These are phyloP conservation scores for Fusarium circinatum DNA, from an alignment of 2,329 filamentous ascomycete species.

Conservation along the genomic window DNA sequence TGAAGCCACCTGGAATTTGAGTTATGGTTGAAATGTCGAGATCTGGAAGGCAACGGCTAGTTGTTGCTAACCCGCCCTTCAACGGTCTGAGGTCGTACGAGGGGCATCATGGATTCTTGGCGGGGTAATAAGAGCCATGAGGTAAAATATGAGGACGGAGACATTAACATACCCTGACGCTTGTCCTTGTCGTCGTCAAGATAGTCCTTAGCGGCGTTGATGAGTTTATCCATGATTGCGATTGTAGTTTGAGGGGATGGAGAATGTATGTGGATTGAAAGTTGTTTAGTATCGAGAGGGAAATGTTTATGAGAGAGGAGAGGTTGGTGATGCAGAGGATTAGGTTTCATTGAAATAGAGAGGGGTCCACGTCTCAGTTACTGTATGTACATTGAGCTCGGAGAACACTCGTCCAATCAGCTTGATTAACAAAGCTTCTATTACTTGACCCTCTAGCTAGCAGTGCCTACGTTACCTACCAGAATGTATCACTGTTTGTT, in stretches of 20 bases:
- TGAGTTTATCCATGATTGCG: constrained; percentile 52
- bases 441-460: neutral
- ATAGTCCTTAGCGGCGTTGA: constrained; percentile 52
- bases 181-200: constrained; percentile 47
- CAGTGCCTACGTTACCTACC: neutral
- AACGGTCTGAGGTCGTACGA: neutral
- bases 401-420: neutral
- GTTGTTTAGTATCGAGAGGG: neutral
- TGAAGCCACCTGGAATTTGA: neutral
- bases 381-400: neutral
- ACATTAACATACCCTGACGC: constrained; percentile 34
- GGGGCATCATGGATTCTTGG: constrained; percentile 36
- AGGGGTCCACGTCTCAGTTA: constrained; percentile 23
- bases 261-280: neutral
- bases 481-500: neutral
- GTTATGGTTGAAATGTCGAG: neutral
- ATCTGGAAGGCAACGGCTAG: neutral
- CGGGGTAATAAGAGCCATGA: constrained; percentile 32
- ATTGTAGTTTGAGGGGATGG: neutral
- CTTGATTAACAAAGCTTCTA: neutral
- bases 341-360: constrained; percentile 5
- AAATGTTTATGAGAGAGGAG: neutral
- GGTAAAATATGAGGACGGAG: neutral
- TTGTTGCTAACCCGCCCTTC: neutral
- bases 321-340: constrained; percentile 21